phyloP scores from a whole-genome alignment of 495 filamentous ascomycete species.

The Lasiosphaeriaceae sp. region DNA sequence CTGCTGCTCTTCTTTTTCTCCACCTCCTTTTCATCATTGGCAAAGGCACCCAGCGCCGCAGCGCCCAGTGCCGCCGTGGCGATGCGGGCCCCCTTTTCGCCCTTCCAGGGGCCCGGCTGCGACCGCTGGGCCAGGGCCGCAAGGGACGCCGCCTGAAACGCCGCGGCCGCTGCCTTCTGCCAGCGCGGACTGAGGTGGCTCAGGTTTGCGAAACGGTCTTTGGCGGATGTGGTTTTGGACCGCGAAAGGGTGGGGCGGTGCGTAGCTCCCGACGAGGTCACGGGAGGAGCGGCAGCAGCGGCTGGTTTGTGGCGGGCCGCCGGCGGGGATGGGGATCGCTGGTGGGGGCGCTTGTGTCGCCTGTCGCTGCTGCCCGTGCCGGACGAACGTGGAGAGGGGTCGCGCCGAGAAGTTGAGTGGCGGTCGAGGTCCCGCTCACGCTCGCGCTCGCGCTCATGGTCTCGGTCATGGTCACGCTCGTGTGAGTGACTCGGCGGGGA shows the following conservation, averaged over 20 bases:
- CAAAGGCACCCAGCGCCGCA: slow-evolving; percentile 33
- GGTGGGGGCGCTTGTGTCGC: background rate
- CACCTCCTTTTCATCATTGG: slow-evolving; percentile 2
- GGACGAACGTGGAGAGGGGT: background rate
- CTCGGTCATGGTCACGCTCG: background rate
- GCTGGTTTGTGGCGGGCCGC: background rate
- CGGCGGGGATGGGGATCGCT: background rate
- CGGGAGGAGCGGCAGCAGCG: background rate
- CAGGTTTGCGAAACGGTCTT: slow-evolving; percentile 6
- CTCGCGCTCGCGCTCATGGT: background rate
- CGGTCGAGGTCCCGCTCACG: slow-evolving; percentile 3
- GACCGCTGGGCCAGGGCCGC: slow-evolving; percentile 34
- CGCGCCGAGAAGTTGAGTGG: background rate
- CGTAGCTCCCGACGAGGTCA: background rate
- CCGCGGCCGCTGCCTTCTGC: slow-evolving; percentile 35
- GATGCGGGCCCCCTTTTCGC: slow-evolving; percentile 36
- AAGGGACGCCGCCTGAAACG: slow-evolving; percentile 37
- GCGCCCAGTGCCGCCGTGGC: slow-evolving; percentile 42
- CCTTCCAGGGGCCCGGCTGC: slow-evolving; percentile 38
- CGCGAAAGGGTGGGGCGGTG: slow-evolving; percentile 8
- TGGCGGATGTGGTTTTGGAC: slow-evolving; percentile 19
- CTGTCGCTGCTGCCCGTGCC: background rate
- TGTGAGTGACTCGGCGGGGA: slow-evolving; percentile 1
- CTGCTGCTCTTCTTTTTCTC: slow-evolving; percentile 1
- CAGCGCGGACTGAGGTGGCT: slow-evolving; percentile 19